Conservation (phyloP, 2,329 filamentous ascomycete species). For the Aureobasidium sp. region DNA sequence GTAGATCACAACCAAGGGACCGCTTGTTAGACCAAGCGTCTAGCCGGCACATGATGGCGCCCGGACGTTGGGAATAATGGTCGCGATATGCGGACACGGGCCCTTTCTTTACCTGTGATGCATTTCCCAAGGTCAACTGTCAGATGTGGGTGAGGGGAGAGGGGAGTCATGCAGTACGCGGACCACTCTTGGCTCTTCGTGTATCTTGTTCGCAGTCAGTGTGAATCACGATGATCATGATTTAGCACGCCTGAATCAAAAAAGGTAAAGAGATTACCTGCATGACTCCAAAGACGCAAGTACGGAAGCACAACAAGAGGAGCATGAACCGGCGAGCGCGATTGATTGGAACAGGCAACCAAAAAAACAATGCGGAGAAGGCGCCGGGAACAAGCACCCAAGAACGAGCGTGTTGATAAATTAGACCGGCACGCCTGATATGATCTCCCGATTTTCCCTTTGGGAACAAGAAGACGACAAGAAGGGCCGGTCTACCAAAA, state of each 20-base stretch:
- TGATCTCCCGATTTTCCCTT: neutral
- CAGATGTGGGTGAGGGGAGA: slow-evolving; percentile 4
- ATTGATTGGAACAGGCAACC: neutral
- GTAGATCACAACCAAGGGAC: slow-evolving; percentile 10
- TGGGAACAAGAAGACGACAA: neutral
- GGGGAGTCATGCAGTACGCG: slow-evolving; percentile 9
- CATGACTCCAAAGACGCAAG: neutral
- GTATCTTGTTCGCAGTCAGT: slow-evolving; percentile 2
- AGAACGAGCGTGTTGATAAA: neutral
- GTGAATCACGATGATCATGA: neutral
- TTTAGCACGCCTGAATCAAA: neutral
- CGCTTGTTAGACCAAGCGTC: slow-evolving; percentile 14
- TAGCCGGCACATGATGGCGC: slow-evolving; percentile 17
- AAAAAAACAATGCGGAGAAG: neutral
- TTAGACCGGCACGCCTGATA: slow-evolving; percentile 2
- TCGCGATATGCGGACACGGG: slow-evolving; percentile 12
- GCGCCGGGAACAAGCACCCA: neutral
- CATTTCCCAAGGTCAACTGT: slow-evolving; percentile 4
- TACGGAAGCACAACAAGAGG: neutral
- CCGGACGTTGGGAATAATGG: slow-evolving; percentile 14
- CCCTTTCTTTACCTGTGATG: slow-evolving; percentile 4
- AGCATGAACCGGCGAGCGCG: slow-evolving; percentile 5
- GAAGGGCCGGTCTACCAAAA: neutral
- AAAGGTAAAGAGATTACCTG: slow-evolving; percentile 10
- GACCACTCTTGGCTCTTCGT: slow-evolving; percentile 12